Percentiles rank a stretch among this genome's conserved stretches.
Evolutionary conservation across 2,329 filamentous ascomycete species (phyloP).

Genomic region (Parastagonospora avenae): DNA sequence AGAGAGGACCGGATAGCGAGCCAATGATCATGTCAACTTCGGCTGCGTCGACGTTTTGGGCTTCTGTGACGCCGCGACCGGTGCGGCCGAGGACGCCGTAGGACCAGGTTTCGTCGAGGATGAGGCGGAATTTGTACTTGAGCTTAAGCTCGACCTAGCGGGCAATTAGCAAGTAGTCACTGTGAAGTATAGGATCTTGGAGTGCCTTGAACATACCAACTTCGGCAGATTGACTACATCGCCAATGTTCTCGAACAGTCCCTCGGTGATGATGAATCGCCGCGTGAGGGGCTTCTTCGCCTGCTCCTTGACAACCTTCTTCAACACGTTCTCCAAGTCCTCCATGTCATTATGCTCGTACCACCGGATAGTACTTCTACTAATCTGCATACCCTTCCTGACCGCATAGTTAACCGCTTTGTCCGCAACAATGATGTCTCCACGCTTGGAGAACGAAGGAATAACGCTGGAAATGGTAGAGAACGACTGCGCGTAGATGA

Average conservation of each 20-base stretch:
- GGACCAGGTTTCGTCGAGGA: conserved; percentile 96
- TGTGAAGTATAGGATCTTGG: neutral
- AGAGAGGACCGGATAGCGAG: conserved; percentile 85
- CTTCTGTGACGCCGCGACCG: conserved; percentile 90
- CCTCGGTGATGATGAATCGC: conserved; percentile 95
- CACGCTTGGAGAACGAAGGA: conserved; percentile 93
- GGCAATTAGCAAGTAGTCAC: conserved; percentile 6
- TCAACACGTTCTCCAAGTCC: conserved; percentile 83
- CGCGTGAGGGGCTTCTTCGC: conserved; percentile 85
- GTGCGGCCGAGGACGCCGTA: conserved; percentile 93
- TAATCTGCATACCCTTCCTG: conserved; percentile 91
- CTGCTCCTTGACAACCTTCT: conserved; percentile 86
- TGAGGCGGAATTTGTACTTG: conserved; percentile 96
- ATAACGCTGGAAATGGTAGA: conserved; percentile 97
- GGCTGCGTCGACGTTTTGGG: conserved; percentile 91
- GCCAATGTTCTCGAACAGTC: conserved; percentile 87
- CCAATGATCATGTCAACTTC: conserved; percentile 98
- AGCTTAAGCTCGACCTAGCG: conserved; percentile 84
- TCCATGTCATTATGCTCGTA: conserved; percentile 97
- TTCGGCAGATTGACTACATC: conserved; percentile 85
- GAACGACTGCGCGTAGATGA: conserved; percentile 95
- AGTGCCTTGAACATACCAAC: conserved; percentile 60
- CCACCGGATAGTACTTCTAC: conserved; percentile 88
- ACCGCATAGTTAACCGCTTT: conserved; percentile 92
- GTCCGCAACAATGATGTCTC: conserved; percentile 96